Evolutionary conservation across 805 yeast species (phyloP), one percentile per base, ranked within the genome.

Genomic region (Spathaspora girioi): DNA sequence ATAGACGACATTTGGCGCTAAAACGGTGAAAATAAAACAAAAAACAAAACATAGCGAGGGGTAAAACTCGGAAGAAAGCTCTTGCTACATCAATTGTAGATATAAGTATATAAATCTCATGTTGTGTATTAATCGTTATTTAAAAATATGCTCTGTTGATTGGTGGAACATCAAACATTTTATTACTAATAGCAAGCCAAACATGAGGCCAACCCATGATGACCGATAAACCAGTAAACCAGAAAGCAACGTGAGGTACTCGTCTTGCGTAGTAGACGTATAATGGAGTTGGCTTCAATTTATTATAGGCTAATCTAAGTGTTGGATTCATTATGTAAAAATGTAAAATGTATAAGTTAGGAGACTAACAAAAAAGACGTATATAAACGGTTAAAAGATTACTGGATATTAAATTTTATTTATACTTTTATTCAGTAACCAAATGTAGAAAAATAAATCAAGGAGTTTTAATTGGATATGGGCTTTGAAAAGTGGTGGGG

Each of bases 201-300:
- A 60, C 56, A 46, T 69, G 74, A 5, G 77, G 76, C 75, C 76
- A 70, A 32, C 66, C 67, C 49, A 73, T 61, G 54, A 71, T 65
- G 38, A 55, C 35, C 2, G 56, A 59, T 20, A 72, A 49, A 8
- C 68, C 65, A 19, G 59, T 51, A n/a, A 62, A 70, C 76, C 76
- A 70, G 2, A 53, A 52, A 14, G 54, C 62, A 38, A 71, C 38
- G 14, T 46, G 51, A 3, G 75, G 76, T 3, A 66, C 41, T 59
- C 75, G 67, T 56, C 67, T 58, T 11, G 60, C 55, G 47, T 56
- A 57, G 47, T 69, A 59, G 31, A 51, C 50, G 31, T 49, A 32
- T 63, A 58, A 64, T 14, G 70, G 50, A 44, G 68, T 15, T 45
- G 27, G 38, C 15, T 47, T 38, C 43, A 32, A 31, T 20, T 43